Base-by-base conservation (phyloP, 2,329 filamentous ascomycete genomes). In the Venturia oleaginea region DNA sequence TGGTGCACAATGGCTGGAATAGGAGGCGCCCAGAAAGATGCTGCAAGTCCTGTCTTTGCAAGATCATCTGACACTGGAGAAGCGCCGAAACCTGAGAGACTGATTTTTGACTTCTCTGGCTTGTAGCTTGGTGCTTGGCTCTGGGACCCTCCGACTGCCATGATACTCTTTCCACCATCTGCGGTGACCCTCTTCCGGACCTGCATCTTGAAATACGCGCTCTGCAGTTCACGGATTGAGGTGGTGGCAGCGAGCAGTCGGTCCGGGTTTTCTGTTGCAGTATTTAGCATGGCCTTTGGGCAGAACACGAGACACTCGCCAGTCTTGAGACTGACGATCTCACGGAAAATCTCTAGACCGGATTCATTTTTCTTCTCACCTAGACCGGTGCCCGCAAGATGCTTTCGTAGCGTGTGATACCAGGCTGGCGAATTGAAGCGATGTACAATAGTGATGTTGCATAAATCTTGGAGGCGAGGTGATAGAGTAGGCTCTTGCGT, bases 401-500 rank as follows among this genome's bases (percentile, higher is more conserved):
- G 77, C 17, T 69, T 68, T 37, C 70, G 70, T 51, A 84, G 73
- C 0, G 77, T 76, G 0, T 71, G 70, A 34, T 85, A 79, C 88
- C 87, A 90, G 1, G 80, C 80, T 0, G 87, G 87, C 0, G 83
- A 86, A 0, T 80, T 85, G 72, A 92, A 92, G 0, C 86, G 81
- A 70, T 92, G 89, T 0, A 92, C 84, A 19, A 92, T 79, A 0
- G 85, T 88, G n/a, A 89, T 76, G 0, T 84, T 86, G 72, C 86
- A 91, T 0, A 93, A 77, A 63, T 91, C 88, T 0, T 93, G 79
- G 0, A 94, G 79, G 19, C 81, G 80, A 0, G 85, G 84, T 0
- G 86, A 87, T 4, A 92, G 80, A 0, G 87, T 90, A 0, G 89
- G 90, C 69, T 93, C 90, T 70, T 94, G 89, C 0, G 89, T 93